These are phyloP conservation scores for Cordyceps tenuipes DNA, from an alignment of 2,329 filamentous ascomycete genomes.

Conservation along the genomic window DNA sequence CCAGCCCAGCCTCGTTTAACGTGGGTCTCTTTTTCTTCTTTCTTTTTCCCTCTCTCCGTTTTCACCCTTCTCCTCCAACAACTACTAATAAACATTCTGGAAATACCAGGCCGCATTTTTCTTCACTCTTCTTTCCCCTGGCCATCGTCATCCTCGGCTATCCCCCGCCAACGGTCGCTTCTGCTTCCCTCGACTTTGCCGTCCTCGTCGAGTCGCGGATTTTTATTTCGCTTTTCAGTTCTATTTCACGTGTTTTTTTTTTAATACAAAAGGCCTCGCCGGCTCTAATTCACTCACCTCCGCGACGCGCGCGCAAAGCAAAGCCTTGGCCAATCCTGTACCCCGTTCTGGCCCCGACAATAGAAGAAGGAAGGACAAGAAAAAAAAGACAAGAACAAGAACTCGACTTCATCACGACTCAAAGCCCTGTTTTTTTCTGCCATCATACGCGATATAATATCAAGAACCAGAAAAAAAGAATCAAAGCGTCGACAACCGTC, in stretches of 20 bases:
- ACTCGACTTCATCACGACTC: not conserved
- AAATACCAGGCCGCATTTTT: too few species aligned
- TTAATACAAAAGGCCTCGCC: not conserved
- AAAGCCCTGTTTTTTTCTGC: not conserved
- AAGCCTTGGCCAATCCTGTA: not conserved
- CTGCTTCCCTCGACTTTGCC: not conserved
- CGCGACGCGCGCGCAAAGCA: not conserved
- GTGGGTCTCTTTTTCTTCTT: too few species aligned
- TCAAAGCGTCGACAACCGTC: not conserved
- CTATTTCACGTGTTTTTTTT: not conserved
- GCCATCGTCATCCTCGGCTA: not conserved
- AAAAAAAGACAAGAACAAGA: too few species aligned
- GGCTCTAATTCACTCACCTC: not conserved
- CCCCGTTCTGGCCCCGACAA: slow-evolving; percentile 2
- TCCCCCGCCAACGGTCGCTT: not conserved
- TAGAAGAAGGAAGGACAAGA: not conserved
- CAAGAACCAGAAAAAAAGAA: not conserved
- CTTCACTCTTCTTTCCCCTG: not conserved
- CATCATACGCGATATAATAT: not conserved
- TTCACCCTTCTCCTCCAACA: not conserved
- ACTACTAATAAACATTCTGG: too few species aligned
- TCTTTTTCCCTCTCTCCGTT: too few species aligned
- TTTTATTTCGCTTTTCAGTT: not conserved
- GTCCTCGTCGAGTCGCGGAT: not conserved
- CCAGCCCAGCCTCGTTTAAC: too few species aligned